Conservation (phyloP, 768 basidiomycete genomes). For the Termitomyces sp. region DNA sequence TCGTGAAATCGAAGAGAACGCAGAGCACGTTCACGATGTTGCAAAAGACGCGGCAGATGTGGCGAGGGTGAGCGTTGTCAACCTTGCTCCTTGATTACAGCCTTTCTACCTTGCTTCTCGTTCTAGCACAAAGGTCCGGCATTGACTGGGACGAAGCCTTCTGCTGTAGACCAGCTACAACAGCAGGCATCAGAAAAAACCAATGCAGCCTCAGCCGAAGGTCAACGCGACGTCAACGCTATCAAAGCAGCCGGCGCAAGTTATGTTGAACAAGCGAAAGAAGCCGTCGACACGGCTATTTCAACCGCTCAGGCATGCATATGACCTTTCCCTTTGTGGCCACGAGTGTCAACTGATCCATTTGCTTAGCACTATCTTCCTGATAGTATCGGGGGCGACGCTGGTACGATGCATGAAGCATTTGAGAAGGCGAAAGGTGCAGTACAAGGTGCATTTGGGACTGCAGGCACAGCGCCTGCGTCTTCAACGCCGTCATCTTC, state of each 20-base stretch:
- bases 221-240: constrained; percentile 43
- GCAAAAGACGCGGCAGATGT: constrained; percentile 47
- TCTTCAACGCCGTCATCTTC: constrained; percentile 12
- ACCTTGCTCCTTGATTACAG: neutral
- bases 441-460: constrained; percentile 24
- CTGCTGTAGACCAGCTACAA: constrained; percentile 32
- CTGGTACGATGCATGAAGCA: constrained; percentile 20
- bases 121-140: constrained; percentile 26
- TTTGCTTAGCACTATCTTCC: constrained; percentile 24
- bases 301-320: constrained; percentile 39
- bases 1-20: constrained; percentile 42
- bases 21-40: constrained; percentile 35
- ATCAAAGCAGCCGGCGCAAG: constrained; percentile 39
- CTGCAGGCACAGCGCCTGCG: constrained; percentile 13
- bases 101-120: neutral
- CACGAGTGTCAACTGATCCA: neutral
- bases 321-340: neutral
- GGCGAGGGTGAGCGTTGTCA: constrained; percentile 38
- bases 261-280: constrained; percentile 54
- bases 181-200: constrained; percentile 35
- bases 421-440: constrained; percentile 32
- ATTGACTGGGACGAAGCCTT: constrained; percentile 20
- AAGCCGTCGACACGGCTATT: constrained; percentile 35
- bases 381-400: constrained; percentile 19
- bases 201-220: constrained; percentile 51